Evolutionary conservation across 257 asterid species (phyloP).

Genomic region (Primulina eburnea): DNA sequence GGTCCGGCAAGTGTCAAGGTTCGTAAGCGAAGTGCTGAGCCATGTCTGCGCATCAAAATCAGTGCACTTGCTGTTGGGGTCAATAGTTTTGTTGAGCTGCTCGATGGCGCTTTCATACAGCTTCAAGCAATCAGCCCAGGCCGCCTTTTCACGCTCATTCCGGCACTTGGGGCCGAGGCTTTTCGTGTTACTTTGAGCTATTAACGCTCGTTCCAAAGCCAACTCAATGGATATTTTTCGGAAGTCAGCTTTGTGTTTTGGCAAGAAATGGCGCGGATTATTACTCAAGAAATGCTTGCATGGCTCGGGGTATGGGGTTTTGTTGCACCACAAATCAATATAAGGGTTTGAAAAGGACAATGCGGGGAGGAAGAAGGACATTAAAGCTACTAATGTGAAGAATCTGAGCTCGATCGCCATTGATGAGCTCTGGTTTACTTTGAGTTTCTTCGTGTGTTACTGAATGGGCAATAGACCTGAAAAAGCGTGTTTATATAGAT

Average conservation of each 20-base stretch:
- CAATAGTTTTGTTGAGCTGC: constrained; percentile 57
- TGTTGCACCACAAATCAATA: constrained; percentile 53
- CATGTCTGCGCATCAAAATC: constrained; percentile 67
- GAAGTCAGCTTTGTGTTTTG: constrained; percentile 42
- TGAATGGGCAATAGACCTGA: background rate
- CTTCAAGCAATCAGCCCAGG: constrained; percentile 69
- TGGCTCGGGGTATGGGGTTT: constrained; percentile 65
- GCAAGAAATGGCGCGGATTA: constrained; percentile 18
- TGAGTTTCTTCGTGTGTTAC: background rate
- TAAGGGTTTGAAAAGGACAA: constrained; percentile 9
- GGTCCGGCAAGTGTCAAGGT: constrained; percentile 60
- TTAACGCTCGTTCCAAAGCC: constrained; percentile 48
- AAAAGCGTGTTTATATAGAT: constrained; percentile 29
- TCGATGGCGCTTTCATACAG: constrained; percentile 44
- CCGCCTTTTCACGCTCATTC: constrained; percentile 49
- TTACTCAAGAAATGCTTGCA: constrained; percentile 56
- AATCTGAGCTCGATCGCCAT: constrained; percentile 28
- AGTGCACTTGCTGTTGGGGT: constrained; percentile 40
- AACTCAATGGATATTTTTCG: constrained; percentile 40
- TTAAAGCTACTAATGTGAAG: constrained; percentile 24
- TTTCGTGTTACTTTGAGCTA: constrained; percentile 39
- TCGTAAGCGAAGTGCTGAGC: constrained; percentile 73
- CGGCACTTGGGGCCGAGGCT: constrained; percentile 45
- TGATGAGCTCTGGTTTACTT: background rate
- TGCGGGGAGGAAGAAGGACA: constrained; percentile 25